Evolutionary conservation across 2,329 filamentous ascomycete species (phyloP).

Genomic region (Clarireedia sp.): DNA sequence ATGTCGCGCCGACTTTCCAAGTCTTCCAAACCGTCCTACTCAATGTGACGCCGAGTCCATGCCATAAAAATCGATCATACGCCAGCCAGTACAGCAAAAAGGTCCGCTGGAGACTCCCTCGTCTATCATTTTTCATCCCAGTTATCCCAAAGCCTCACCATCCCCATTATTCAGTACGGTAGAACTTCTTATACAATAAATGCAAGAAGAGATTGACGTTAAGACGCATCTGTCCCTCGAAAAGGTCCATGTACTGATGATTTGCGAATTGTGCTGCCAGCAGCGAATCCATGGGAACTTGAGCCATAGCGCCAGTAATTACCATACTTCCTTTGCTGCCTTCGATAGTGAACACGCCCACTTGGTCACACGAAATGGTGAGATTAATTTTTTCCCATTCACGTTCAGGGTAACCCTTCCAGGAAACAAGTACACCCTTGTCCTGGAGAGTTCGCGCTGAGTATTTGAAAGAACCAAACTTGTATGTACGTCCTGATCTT

Average conservation of each 20-base stretch:
- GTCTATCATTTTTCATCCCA: constrained; percentile 5
- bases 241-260: constrained; percentile 91
- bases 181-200: constrained; percentile 98
- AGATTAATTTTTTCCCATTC: constrained; percentile 91
- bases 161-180: constrained; percentile 49
- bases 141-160: background rate
- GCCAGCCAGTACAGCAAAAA: background rate
- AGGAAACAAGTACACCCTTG: constrained; percentile 89
- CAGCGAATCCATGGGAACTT: constrained; percentile 85
- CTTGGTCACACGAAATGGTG: constrained; percentile 88
- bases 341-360: constrained; percentile 89
- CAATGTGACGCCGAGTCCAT: constrained; percentile 21
- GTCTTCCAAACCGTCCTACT: constrained; percentile 3
- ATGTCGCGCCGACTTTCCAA: constrained; percentile 10
- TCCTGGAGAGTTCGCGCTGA: constrained; percentile 80
- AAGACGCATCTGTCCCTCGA: constrained; percentile 75
- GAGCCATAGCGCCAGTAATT: constrained; percentile 84
- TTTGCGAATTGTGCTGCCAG: constrained; percentile 96
- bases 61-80: constrained; percentile 15
- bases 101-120: background rate
- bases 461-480: constrained; percentile 98
- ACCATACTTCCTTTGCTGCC: constrained; percentile 88
- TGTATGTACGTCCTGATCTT: constrained; percentile 83
- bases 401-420: constrained; percentile 72
- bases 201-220: constrained; percentile 97